Conservation (phyloP, 2,329 filamentous ascomycete genomes). For the Ophiostoma pallidulum region DNA sequence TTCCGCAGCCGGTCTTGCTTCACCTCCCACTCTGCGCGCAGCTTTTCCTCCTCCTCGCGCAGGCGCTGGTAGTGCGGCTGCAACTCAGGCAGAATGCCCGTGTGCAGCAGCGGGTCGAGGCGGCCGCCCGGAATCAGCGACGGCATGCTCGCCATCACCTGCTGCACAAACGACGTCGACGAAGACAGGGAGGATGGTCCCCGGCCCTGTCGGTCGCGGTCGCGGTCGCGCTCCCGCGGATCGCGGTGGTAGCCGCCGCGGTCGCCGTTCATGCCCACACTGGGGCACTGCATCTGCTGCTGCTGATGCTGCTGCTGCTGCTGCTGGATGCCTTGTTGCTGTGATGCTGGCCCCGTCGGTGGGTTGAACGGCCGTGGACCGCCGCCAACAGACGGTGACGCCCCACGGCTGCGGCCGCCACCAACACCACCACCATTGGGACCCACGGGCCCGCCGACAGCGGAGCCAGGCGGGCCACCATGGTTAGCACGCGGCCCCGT, state of each 20-base stretch:
- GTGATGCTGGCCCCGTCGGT: slow-evolving; percentile 42
- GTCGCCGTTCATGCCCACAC: not conserved
- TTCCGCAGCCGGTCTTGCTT: slow-evolving; percentile 47
- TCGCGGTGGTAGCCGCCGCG: not conserved
- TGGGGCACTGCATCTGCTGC: not conserved
- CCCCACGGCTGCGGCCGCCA: slow-evolving; percentile 6
- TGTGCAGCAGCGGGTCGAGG: slow-evolving; percentile 37
- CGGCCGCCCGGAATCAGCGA: slow-evolving; percentile 44
- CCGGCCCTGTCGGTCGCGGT: not conserved
- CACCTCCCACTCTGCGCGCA: slow-evolving; percentile 41
- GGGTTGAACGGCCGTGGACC: slow-evolving; percentile 44
- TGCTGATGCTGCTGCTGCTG: not conserved
- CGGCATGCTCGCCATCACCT: slow-evolving; percentile 41
- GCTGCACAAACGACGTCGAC: slow-evolving; percentile 38
- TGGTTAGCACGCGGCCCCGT: slow-evolving; percentile 36
- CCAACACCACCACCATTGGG: not conserved
- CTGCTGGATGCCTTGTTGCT: slow-evolving; percentile 19
- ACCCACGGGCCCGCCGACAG: not conserved
- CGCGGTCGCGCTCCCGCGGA: not conserved
- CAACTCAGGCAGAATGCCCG: slow-evolving; percentile 43
- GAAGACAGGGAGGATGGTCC: not conserved
- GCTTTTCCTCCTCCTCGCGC: slow-evolving; percentile 48
- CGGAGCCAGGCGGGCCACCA: slow-evolving; percentile 21
- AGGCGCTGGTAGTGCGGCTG: slow-evolving; percentile 45
- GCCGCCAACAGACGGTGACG: not conserved